Base-by-base conservation (phyloP, 2,329 filamentous ascomycete genomes). In the Rhynchosporium secalis region DNA sequence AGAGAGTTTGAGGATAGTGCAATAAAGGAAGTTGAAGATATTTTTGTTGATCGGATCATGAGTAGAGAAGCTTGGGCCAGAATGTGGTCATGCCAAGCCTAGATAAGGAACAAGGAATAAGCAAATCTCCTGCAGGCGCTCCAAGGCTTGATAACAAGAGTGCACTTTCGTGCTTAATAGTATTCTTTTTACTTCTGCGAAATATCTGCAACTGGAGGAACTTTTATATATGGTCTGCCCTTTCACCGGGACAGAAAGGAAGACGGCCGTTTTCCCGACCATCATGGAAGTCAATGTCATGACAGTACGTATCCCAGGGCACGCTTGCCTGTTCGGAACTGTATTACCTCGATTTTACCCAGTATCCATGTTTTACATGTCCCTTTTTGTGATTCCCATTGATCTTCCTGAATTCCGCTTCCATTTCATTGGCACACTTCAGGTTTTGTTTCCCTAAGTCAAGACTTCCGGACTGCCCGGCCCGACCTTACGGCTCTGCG, bases 1-100 rank as follows among this genome's bases (percentile, higher is more conserved):
- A 63, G 56, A 60, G 20, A 54, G 58, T 45, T 36, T 54, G 56
- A 45, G 41, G 57, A 52, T 55, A 49, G 46, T 29, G 20, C 49
- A 46, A 41, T 58, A 47, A 46, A 49, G 54, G 43, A 40, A 33
- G 33, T 28, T 61, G 59, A 52, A 51, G 41, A 56, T 43, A 58
- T 49, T 56, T 60, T 36, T 36, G 33, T 36, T 29, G 57, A 43
- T 60, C 20, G 20, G 56, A 56, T 41, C 33, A 43, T 59, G 45
- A 55, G 51, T 15, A 58, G 20, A 6, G 54, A 48, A 57, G 59
- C 54, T 58, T 52, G 49, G 31, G 49, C 33, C 31, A 38, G 20
- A 2, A 20, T 13, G 13, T 36, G 33, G 9, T 36, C 33, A 36
- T 36, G 56, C 59, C 41, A 47, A 38, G 57, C 26, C 33, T 20